phyloP scores from a whole-genome alignment of 176 grass and related monocot species.

The Zoysia pacifica region DNA sequence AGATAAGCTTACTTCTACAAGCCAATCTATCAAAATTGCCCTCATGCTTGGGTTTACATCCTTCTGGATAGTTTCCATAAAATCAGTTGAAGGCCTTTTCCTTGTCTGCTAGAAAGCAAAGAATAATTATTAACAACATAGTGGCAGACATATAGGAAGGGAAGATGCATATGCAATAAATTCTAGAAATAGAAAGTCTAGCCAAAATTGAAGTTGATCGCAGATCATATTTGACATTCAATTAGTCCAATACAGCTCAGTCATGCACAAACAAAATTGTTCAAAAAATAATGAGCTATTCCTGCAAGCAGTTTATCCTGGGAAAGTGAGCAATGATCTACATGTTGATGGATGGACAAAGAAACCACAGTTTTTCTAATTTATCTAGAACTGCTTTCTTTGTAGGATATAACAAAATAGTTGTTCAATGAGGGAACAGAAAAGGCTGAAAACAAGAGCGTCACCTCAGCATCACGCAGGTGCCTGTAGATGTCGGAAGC shows the following conservation, averaged over 20 bases:
- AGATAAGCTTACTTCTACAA: slow-evolving; percentile 81
- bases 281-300: background rate
- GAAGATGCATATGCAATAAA: background rate
- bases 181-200: background rate
- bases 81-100: slow-evolving; percentile 86
- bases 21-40: slow-evolving; percentile 95
- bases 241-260: background rate
- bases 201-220: background rate
- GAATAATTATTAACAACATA: background rate
- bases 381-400: background rate
- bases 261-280: background rate
- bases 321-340: background rate
- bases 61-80: slow-evolving; percentile 88
- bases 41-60: slow-evolving; percentile 95
- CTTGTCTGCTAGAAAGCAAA: slow-evolving; percentile 55
- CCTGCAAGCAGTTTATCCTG: background rate
- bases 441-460: background rate
- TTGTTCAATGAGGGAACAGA: background rate
- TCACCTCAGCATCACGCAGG: slow-evolving; percentile 89
- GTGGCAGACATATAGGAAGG: background rate
- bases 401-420: background rate
- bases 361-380: background rate
- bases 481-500: slow-evolving; percentile 96
- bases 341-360: background rate
- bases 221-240: background rate